Percentiles rank a stretch among this genome's conserved stretches.
Evolutionary conservation across 345 rosid species (phyloP).

Genomic region (Camelina sativa): DNA sequence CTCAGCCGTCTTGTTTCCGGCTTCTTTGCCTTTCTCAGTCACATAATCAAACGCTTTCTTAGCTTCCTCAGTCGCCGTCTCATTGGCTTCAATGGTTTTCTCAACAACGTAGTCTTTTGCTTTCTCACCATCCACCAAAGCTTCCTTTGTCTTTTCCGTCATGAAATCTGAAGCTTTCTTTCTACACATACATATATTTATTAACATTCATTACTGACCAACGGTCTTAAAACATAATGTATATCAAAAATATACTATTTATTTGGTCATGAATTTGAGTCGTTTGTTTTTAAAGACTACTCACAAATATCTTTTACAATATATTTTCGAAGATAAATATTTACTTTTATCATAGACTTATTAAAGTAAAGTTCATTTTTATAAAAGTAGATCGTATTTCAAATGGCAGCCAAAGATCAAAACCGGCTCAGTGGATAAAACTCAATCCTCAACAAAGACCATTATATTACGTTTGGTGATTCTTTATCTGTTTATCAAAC

Average conservation of each 20-base stretch:
- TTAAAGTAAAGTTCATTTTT: conserved; percentile 1
- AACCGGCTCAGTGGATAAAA: neutral
- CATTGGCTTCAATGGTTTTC: conserved; percentile 24
- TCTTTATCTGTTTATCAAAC: neutral
- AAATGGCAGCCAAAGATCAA: neutral
- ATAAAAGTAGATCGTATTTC: neutral
- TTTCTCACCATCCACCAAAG: conserved; percentile 38
- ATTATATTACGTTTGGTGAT: neutral
- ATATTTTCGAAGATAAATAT: neutral
- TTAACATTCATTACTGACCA: conserved; percentile 1
- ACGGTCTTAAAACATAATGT: neutral
- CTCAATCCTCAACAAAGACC: neutral
- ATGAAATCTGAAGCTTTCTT: conserved; percentile 39
- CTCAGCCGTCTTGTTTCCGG: conserved; percentile 33
- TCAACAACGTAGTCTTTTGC: conserved; percentile 39
- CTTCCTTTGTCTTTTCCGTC: conserved; percentile 40
- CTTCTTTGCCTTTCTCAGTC: conserved; percentile 47
- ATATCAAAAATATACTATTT: no score
- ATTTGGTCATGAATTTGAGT: neutral
- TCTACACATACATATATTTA: conserved; percentile 4
- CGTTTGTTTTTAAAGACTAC: neutral
- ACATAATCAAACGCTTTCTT: conserved; percentile 37
- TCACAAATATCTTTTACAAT: neutral
- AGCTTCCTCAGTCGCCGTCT: conserved; percentile 12
- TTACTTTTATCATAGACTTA: neutral